Evolutionary conservation across 2,329 filamentous ascomycete species (phyloP), one percentile per base, ranked within the genome.

Genomic region (Dothistroma septosporum): DNA sequence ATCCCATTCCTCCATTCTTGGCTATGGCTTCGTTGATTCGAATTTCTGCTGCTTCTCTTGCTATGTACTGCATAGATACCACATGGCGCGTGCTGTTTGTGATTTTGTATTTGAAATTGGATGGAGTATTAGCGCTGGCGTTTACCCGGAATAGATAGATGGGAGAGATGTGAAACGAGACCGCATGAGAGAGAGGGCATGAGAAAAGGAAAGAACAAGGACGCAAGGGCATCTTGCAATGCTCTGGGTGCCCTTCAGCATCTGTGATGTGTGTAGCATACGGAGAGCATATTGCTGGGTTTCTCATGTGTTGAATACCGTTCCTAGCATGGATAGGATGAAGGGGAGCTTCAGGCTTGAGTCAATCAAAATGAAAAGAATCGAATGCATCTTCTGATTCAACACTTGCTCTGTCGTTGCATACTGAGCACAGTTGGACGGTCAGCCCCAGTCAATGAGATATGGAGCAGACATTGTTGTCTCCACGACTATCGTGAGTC

Each of bases 51-150:
- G 11, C 16, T 48, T 10, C 5, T 50, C 28, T 31, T 50, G 47
- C 47, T 50, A 50, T 50, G 47, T 50, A 50, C 47, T 31, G 47
- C 47, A 28, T 50, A 50, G 47, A 50, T 50, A 50, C 47, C 47
- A 50, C 47, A 50, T 28, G 21, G 28, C 47, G 47, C 47, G 37
- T 44, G 47, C 47, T 50, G 47, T 28, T 50, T 28, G 21, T 11
- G 21, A 28, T 28, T 14, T 8, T 19, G 19, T 14, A 7, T 6
- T 44, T n/a, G 10, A 3, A 11, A 16, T 3, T 11, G 14, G 16
- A n/a, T 44, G 41, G 41, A 44, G 41, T 44, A 44, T 44, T 44
- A 44, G 41, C 41, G 41, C 41, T 44, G 41, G 41, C 41, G 41
- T 44, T 44, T n/a, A 5, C 8, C 9, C 19, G 24, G 5, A 16